Base-by-base conservation (phyloP, 805 yeast genomes). In the Ogataea ganodermae region DNA sequence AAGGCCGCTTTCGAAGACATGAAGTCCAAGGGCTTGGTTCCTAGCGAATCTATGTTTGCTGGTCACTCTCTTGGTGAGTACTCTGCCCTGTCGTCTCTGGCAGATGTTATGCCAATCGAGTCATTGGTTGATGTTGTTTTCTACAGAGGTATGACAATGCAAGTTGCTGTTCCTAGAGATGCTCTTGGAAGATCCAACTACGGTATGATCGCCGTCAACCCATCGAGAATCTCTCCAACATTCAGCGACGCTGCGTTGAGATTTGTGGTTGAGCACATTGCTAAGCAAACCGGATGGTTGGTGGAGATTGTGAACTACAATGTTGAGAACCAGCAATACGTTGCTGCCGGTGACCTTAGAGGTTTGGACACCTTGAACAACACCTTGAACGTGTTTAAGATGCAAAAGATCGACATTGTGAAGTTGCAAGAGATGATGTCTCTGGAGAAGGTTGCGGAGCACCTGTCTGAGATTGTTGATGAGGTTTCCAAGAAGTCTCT, bases 121-220 rank as follows among this genome's bases (percentile, higher is more conserved):
- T 86, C 96, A 5, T 78, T 92, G 59, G 97, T 92, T 53, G 98
- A 92, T 70, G 96, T 92, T 69, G 98, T 92, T 45, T 94, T 94
- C 80, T 95, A 94, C 81, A 86, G 99, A 78, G 99, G 99, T 80
- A 94, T 94, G 98, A 95, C 99, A 42, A 94, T 94, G 99, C 99
- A 94, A 77, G 99, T 94, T 57, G 99, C 99, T 40, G 99, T 94
- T 57, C 98, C 98, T 67, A 86, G 99, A 76, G 99, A 94, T 72
- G 80, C 83, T 46, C 67, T 72, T 43, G 99, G 99, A 42, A 86
- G 98, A 74, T 94, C 99, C 50, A 94, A 94, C 78, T 94, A 94
- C 66, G 98, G 98, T 78, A 94, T 94, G 99, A 81, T 89, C 76
- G 99, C 99, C 45, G 91, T 92, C 49, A 94, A 95, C 75, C 99